Evolutionary conservation across 192 early-diverging fungal genomes (phyloP), one percentile per base, ranked within the genome.

Genomic region (Entomortierella chlamydospora): DNA sequence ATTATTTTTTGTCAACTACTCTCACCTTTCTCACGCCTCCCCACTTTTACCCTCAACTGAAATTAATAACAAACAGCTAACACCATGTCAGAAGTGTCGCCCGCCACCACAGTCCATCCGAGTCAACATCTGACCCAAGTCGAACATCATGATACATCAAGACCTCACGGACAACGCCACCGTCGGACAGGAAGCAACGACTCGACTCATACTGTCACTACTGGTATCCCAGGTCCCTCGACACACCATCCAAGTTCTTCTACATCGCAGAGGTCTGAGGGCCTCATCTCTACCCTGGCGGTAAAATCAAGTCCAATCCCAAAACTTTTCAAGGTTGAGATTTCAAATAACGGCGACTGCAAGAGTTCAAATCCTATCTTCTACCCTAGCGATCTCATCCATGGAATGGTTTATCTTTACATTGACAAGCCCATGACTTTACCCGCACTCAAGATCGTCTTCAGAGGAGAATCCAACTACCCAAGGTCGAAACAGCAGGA

Each of bases 391-490:
- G 76, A 79, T n/a, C 68, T 79, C 37, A 79, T 79, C 51, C 76
- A 73, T 30, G 81, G 81, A 12, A 58, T 74, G 60, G 81, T 82
- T 50, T 65, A 82, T 37, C 81, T 82, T 49, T 57, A 68, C 52
- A 42, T 74, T 29, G 72, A 82, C 67, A 74, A 82, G 37, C 81
- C 81, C 25, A 73, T 82, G 71, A 69, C 66, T 51, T 55, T 74
- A 8, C 71, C 81, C 0, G 66, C 81, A 15, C 70, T 82, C 62
- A 82, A 82, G 66, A 73, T 82, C 33, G 72, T 74, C 61, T 82
- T 82, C 47, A 41, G 70, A 7, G 81, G 81, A 26, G 72, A 82
- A 49, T 73, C 71, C 41, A 73, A 74, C 57, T 73, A 70, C 61
- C 81, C 71, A n/a, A 66, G 61, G 2, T 74, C 81, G 41, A 74